These are phyloP conservation scores for Alloascoidea hylecoeti DNA, from an alignment of 805 yeast genomes.

Conservation along the genomic window DNA sequence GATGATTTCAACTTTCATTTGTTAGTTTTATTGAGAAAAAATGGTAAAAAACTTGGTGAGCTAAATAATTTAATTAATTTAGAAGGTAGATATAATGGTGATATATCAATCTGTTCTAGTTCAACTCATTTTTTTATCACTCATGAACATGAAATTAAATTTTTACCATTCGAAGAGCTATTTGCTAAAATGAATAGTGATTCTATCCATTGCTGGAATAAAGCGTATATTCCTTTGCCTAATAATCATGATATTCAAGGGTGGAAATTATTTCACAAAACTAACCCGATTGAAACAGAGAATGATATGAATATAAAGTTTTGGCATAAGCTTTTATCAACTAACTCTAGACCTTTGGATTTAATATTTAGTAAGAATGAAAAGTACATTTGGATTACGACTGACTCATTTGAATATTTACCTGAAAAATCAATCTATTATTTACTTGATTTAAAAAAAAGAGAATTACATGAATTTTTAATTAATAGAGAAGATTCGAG, in stretches of 20 bases:
- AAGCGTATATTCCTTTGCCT: not conserved
- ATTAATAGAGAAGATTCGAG: not conserved
- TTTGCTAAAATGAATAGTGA: not conserved
- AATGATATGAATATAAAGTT: not conserved
- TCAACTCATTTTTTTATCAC: not conserved
- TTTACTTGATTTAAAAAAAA: not conserved
- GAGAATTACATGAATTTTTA: not conserved
- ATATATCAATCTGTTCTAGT: not conserved
- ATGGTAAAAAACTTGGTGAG: not conserved
- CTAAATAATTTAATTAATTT: not conserved
- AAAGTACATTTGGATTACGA: not conserved
- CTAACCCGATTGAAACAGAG: not conserved
- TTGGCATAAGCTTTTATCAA: not conserved
- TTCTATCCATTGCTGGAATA: not conserved
- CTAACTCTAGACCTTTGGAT: not conserved
- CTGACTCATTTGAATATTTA: not conserved
- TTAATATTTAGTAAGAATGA: not conserved
- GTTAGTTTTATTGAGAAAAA: not conserved
- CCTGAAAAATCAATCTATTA: not conserved
- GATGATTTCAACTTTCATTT: not conserved
- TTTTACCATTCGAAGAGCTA: not conserved
- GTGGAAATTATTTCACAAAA: not conserved
- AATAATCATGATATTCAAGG: not conserved
- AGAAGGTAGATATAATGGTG: not conserved
- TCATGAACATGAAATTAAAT: not conserved